Conservation (phyloP, 306 rosid species). For the Vachellia pachyceras region DNA sequence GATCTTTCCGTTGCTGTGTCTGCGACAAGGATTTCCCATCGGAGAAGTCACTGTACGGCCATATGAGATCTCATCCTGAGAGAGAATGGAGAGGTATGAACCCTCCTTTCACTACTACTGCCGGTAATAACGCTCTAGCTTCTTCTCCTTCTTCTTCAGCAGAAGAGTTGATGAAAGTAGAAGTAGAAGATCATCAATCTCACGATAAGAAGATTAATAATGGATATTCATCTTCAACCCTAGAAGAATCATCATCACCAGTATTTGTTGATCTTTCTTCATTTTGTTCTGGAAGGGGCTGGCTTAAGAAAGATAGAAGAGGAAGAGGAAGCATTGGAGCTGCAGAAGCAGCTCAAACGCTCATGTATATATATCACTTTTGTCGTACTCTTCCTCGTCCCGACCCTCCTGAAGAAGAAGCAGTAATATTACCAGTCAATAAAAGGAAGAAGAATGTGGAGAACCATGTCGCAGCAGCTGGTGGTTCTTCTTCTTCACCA, state of each 20-base stretch:
- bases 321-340: neutral
- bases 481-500: neutral
- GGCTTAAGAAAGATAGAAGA: constrained; percentile 34
- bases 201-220: neutral
- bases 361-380: neutral
- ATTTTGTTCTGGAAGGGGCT: neutral
- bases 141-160: neutral
- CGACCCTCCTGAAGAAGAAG: neutral
- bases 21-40: constrained; percentile 34
- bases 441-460: neutral
- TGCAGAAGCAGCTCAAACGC: constrained; percentile 10
- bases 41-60: constrained; percentile 21
- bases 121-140: neutral
- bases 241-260: neutral
- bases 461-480: too few species aligned
- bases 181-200: neutral
- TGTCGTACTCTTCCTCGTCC: neutral
- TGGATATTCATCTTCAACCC: neutral
- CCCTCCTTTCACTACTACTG: constrained; percentile 22
- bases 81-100: constrained; percentile 44
- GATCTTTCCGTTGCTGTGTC: neutral
- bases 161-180: neutral
- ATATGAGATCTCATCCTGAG: constrained; percentile 37
- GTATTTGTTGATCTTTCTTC: neutral
- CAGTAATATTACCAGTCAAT: neutral